Conservation (phyloP, 176 grass and related monocot species). For the Chrysopogon serrulatus region DNA sequence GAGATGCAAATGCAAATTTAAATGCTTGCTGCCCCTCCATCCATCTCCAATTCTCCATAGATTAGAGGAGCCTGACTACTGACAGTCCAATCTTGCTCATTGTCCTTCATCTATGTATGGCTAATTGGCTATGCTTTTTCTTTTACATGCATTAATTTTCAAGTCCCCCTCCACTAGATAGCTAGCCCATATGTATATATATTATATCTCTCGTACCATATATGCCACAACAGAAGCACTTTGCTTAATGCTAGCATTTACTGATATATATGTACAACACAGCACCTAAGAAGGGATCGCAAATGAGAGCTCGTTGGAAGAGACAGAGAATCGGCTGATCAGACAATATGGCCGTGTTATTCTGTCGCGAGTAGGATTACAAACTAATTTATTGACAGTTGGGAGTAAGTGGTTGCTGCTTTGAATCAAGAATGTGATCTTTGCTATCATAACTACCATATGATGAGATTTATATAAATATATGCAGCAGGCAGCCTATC, state of each 20-base stretch:
- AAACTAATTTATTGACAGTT: conserved; percentile 43
- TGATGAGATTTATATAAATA: conserved; percentile 13
- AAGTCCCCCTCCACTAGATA: conserved; percentile 46
- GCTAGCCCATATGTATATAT: conserved; percentile 39
- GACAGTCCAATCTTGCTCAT: background rate
- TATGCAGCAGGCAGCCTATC: conserved; percentile 30
- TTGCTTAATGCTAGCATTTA: conserved; percentile 40
- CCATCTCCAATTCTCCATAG: conserved; percentile 14
- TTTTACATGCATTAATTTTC: conserved; percentile 29
- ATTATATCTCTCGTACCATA: conserved; percentile 41
- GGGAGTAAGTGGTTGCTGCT: conserved; percentile 47
- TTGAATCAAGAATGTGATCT: conserved; percentile 65
- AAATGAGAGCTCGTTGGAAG: conserved; percentile 37
- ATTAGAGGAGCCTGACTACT: conserved; percentile 26
- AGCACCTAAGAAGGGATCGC: conserved; percentile 8
- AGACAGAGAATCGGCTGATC: conserved; percentile 21
- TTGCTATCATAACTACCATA: conserved; percentile 39
- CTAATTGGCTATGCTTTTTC: conserved; percentile 20
- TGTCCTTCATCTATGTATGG: background rate
- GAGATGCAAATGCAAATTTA: conserved; percentile 35
- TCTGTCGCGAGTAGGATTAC: conserved; percentile 24
- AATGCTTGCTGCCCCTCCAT: conserved; percentile 22
- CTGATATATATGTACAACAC: background rate
- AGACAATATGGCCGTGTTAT: conserved; percentile 45
- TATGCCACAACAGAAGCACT: conserved; percentile 9